phyloP scores from a whole-genome alignment of 371 early-diverging fungal species.

The Mortierella sp. region DNA sequence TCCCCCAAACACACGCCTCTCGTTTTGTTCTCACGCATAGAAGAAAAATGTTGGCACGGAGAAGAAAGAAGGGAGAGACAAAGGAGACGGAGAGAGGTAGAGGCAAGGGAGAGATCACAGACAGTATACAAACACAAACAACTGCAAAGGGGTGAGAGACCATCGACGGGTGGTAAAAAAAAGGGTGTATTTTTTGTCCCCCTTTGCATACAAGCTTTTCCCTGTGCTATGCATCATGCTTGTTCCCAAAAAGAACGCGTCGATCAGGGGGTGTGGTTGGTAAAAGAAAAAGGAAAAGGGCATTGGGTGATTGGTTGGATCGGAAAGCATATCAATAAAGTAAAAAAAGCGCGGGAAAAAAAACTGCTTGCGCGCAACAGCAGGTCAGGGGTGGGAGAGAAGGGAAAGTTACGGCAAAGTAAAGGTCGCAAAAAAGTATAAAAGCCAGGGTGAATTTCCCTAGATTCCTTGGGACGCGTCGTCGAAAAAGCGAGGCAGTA shows the following conservation, averaged over 20 bases:
- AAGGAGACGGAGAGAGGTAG: background rate
- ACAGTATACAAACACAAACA: background rate
- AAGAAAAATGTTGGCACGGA: background rate
- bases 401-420: background rate
- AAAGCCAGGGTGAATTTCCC: too few relatives aligned
- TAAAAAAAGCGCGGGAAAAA: conserved; percentile 11
- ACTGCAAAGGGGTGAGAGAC: conserved; percentile 5
- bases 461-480: too few relatives aligned
- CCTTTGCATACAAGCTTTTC: conserved; percentile 4
- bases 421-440: conserved; percentile 1
- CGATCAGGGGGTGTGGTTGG: background rate
- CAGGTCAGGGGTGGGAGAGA: too few relatives aligned
- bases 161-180: background rate
- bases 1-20: background rate
- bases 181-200: background rate
- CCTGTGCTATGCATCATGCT: conserved; percentile 4
- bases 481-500: too few relatives aligned
- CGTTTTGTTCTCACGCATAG: background rate
- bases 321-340: background rate
- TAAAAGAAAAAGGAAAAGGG: too few relatives aligned
- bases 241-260: background rate
- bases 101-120: background rate
- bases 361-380: conserved; percentile 2
- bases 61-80: background rate
- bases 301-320: background rate